Conservation (phyloP, 2,329 filamentous ascomycete genomes). For the Ophiostoma sp. region DNA sequence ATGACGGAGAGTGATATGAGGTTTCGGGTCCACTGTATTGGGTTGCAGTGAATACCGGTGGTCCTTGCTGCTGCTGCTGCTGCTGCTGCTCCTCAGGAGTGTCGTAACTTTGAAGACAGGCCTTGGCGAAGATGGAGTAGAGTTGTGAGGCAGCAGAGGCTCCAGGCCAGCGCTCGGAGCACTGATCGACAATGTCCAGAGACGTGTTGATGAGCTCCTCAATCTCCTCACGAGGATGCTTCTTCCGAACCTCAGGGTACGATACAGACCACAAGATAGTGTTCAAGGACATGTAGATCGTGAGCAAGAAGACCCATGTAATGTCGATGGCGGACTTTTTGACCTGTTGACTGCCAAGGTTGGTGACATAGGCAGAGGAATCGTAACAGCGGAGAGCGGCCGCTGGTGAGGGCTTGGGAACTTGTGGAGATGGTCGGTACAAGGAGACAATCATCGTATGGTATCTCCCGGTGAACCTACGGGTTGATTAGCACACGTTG, state of each 20-base stretch:
- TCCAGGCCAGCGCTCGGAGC: conserved; percentile 88
- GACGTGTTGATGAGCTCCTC: conserved; percentile 72
- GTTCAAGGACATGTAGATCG: conserved; percentile 88
- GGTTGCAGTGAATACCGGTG: conserved; percentile 30
- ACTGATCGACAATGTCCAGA: conserved; percentile 75
- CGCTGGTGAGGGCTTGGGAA: conserved; percentile 77
- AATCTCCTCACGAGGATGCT: conserved; percentile 72
- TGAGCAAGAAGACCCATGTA: conserved; percentile 90
- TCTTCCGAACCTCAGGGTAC: conserved; percentile 76
- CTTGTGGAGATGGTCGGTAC: conserved; percentile 87
- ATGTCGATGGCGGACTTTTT: conserved; percentile 74
- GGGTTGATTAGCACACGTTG: conserved; percentile 21
- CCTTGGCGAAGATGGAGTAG: conserved; percentile 80
- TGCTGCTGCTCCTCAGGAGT: conserved; percentile 48
- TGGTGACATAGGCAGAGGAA: conserved; percentile 77
- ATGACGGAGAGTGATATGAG: conserved; percentile 47
- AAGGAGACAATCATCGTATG: conserved; percentile 88
- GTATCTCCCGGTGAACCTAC: conserved; percentile 67
- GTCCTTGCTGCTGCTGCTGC: neutral
- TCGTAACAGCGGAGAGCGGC: conserved; percentile 82
- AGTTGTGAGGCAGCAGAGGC: conserved; percentile 80
- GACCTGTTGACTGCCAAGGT: conserved; percentile 78
- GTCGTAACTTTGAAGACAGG: conserved; percentile 86
- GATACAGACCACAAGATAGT: conserved; percentile 90
- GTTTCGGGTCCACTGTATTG: conserved; percentile 33